Evolutionary conservation across 164 flowering plant genomes (phyloP), one percentile per base, ranked within the genome.

Genomic region (Malania oleifera): DNA sequence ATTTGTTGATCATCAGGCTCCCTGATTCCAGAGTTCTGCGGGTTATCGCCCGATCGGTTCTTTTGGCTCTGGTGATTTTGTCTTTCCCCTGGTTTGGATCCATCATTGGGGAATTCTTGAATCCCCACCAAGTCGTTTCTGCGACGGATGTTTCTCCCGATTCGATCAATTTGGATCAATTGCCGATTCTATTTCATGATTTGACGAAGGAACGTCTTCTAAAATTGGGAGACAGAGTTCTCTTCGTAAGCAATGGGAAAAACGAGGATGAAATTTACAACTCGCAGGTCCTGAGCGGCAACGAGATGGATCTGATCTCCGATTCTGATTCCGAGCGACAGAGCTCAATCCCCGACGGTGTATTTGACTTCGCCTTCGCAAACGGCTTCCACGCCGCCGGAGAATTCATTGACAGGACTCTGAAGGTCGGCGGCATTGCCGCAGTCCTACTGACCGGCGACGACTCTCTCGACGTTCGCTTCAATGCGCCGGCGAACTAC

Each of bases 381-480:
- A 48, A 38, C 10, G 52, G 45, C 25, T 71, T 60, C 35, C 18
- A 20, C 0, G 27, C 53, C 0, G 58, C 63, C 0, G 1, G 49
- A 14, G 68, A 70, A 17, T 75, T 80, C 59, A 31, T 80, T 14
- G 87, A 79, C 47, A 61, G 83, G 7, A 53, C 62, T 0, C 67
- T 85, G 34, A 88, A 80, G 64, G 40, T 26, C 1, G 81, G 80
- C 14, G 96, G 96, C 34, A 55, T 86, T 37, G 71, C 56, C 4
- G 79, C 70, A 1, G 15, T 82, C 25, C 74, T 66, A 18, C 63
- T 85, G 1, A 20, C 3, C 22, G 50, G 67, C 18, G 41, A 65
- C 13, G 63, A 65, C 23, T 67, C 67, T 2, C 26, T 63, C 0
- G 23, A 35, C 1, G 57, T 61, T 1, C 76, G 81, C 48, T 14